These are phyloP conservation scores for Hypoxylon trugodes DNA, from an alignment of 495 filamentous ascomycete genomes.

Conservation along the genomic window DNA sequence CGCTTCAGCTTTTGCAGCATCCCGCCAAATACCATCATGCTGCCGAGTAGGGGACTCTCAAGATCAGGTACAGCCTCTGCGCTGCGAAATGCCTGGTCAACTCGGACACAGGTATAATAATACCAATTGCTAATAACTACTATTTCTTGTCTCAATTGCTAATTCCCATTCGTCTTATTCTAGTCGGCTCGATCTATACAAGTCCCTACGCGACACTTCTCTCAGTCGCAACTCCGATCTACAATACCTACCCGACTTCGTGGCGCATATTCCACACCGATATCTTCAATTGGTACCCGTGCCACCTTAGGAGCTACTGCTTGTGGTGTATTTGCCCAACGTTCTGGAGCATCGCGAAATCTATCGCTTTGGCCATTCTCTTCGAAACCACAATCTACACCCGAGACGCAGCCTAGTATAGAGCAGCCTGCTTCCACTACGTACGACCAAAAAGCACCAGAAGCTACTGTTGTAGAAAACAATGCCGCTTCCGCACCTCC, in stretches of 20 bases:
- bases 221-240: conserved; percentile 27
- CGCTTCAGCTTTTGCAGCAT: not conserved
- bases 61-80: conserved; percentile 52
- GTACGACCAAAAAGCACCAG: not conserved
- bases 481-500: conserved; percentile 2
- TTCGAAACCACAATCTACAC: conserved; percentile 27
- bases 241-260: conserved; percentile 4
- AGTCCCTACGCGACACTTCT: conserved; percentile 32
- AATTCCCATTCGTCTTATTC: conserved; percentile 18
- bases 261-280: not conserved
- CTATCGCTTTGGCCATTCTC: conserved; percentile 46
- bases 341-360: conserved; percentile 40
- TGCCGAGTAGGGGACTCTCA: conserved; percentile 62
- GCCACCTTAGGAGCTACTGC: conserved; percentile 11
- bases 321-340: conserved; percentile 40
- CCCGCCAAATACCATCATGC: conserved; percentile 51
- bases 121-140: conserved; percentile 2
- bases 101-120: conserved; percentile 42
- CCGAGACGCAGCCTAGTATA: conserved; percentile 12
- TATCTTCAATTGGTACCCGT: conserved; percentile 4
- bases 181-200: conserved; percentile 23
- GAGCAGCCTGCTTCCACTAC: not conserved
- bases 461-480: not conserved
- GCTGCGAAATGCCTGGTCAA: conserved; percentile 46
- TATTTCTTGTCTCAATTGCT: conserved; percentile 20